phyloP scores from a whole-genome alignment of 768 basidiomycete genomes.

The Podaxis sp. region DNA sequence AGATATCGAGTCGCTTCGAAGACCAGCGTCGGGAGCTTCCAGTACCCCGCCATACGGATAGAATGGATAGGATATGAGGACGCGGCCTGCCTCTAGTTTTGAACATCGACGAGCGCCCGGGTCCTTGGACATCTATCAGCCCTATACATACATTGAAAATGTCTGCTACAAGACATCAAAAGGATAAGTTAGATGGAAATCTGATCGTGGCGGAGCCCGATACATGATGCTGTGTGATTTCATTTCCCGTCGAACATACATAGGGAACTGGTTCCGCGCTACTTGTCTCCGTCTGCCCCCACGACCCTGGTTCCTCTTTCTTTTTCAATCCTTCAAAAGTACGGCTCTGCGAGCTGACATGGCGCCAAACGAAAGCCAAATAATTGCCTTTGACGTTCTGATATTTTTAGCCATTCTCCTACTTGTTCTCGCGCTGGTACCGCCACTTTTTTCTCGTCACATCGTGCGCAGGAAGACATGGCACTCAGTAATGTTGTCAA shows the following conservation, averaged over 20 bases:
- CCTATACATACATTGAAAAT: too few species aligned
- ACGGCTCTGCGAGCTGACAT: slow-evolving; percentile 7
- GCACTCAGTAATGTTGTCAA: slow-evolving; percentile 3
- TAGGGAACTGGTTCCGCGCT: background rate
- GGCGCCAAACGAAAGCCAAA: background rate
- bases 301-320: background rate
- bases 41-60: too few species aligned
- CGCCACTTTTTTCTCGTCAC: slow-evolving; percentile 4
- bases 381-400: slow-evolving; percentile 7
- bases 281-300: background rate
- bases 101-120: too few species aligned
- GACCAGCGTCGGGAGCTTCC: too few species aligned
- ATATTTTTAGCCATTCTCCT: slow-evolving; percentile 6
- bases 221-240: background rate
- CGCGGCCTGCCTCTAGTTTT: too few species aligned
- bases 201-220: background rate
- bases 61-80: too few species aligned
- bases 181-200: background rate
- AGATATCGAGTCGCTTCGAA: too few species aligned
- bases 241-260: background rate
- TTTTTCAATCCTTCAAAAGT: background rate
- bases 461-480: slow-evolving; percentile 9
- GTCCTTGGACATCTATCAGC: too few species aligned
- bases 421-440: slow-evolving; percentile 5
- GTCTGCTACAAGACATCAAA: too few species aligned